These are phyloP conservation scores for Pleurotus eryngii DNA, from an alignment of 768 basidiomycete genomes.

Conservation along the genomic window DNA sequence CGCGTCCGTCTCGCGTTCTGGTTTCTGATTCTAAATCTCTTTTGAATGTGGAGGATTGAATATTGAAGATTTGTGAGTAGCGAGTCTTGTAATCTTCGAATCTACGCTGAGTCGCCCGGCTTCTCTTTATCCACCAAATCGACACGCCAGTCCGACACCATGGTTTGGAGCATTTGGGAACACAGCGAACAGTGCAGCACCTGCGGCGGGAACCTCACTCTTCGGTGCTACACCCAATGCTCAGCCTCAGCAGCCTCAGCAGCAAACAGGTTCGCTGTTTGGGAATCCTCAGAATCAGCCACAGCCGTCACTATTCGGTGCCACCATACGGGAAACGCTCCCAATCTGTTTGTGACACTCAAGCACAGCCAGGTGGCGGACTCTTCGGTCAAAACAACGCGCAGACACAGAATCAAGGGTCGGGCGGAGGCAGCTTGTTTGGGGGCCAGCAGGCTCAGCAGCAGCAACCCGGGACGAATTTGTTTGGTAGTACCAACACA, in stretches of 20 bases:
- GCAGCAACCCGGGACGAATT: conserved; percentile 5
- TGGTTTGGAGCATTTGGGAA: conserved; percentile 3
- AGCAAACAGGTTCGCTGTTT: conserved; percentile 23
- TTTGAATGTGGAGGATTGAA: too few relatives aligned
- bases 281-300: conserved; percentile 20
- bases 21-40: too few relatives aligned
- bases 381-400: conserved; percentile 8
- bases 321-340: neutral
- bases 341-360: conserved; percentile 4
- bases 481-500: conserved; percentile 13
- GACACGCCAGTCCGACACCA: neutral
- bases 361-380: conserved; percentile 1
- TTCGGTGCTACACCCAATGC: neutral
- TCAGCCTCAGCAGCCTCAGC: conserved; percentile 14
- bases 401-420: conserved; percentile 17
- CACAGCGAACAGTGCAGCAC: neutral
- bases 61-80: too few relatives aligned
- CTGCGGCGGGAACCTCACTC: neutral
- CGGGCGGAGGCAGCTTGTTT: conserved; percentile 18
- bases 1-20: too few relatives aligned
- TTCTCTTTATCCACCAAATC: too few relatives aligned
- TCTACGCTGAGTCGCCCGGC: too few relatives aligned
- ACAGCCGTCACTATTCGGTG: conserved; percentile 7
- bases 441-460: conserved; percentile 11
- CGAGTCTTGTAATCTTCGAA: too few relatives aligned